phyloP scores from a whole-genome alignment of 2,329 filamentous ascomycete genomes.

The Trichoderma gracile region DNA sequence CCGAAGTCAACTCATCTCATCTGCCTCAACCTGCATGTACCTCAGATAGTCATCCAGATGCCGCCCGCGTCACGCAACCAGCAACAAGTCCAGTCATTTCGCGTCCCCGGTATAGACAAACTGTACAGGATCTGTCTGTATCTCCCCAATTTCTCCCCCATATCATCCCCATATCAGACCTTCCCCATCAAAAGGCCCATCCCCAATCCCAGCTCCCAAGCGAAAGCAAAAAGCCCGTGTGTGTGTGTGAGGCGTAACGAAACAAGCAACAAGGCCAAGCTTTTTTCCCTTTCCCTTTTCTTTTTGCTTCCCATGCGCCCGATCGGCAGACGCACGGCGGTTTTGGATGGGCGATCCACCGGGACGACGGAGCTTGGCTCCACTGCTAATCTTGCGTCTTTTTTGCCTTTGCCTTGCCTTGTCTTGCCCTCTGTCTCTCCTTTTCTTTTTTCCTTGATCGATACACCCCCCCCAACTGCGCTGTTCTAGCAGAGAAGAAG shows the following conservation, averaged over 20 bases:
- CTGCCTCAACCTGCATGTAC: too few species aligned
- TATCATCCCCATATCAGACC: neutral
- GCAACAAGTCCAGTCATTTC: too few species aligned
- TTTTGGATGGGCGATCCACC: slow-evolving; percentile 18
- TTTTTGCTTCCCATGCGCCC: too few species aligned
- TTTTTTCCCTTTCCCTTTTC: neutral
- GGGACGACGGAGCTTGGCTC: neutral
- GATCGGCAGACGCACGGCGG: slow-evolving; percentile 25
- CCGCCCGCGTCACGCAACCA: neutral
- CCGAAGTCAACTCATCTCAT: neutral
- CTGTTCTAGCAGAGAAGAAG: too few species aligned
- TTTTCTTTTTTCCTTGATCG: too few species aligned
- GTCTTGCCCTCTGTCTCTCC: neutral
- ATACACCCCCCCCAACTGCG: neutral
- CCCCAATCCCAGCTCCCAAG: too few species aligned
- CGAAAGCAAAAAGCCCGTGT: too few species aligned
- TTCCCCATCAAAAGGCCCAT: too few species aligned
- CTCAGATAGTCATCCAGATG: neutral
- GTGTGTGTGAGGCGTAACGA: too few species aligned
- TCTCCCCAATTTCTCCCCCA: neutral
- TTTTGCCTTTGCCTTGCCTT: neutral
- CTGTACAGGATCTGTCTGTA: too few species aligned
- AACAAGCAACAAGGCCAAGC: slow-evolving; percentile 8
- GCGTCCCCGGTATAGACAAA: too few species aligned
- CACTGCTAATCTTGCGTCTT: slow-evolving; percentile 23